Evolutionary conservation across 257 asterid genomes (phyloP).

Genomic region (Anisodus tanguticus): DNA sequence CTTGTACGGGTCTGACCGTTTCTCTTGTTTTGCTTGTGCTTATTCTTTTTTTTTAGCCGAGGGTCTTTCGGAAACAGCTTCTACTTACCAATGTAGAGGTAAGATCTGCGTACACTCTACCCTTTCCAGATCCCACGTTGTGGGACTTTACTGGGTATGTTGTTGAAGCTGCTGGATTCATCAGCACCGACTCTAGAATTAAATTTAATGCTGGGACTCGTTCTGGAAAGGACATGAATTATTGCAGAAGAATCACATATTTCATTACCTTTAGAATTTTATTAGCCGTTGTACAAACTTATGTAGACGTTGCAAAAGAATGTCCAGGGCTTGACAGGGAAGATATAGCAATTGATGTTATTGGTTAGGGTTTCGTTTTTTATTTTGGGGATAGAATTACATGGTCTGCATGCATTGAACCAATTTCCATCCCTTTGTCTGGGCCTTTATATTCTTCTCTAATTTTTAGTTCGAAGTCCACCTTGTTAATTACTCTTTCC

Average conservation of each 20-base stretch:
- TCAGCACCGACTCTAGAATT: neutral
- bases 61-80: too few species aligned
- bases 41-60: too few species aligned
- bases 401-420: neutral
- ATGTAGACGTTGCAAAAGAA: neutral
- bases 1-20: too few species aligned
- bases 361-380: neutral
- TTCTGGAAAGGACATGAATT: neutral
- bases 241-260: neutral
- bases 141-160: too few species aligned
- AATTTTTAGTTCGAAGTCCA: neutral
- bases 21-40: too few species aligned
- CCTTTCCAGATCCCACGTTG: too few species aligned
- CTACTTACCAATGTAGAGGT: too few species aligned
- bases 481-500: neutral
- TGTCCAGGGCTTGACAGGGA: neutral
- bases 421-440: neutral
- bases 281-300: neutral
- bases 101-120: too few species aligned
- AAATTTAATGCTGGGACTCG: neutral
- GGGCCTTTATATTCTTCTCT: neutral
- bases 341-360: conserved; percentile 10
- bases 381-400: neutral
- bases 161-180: neutral
- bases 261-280: neutral